These are phyloP conservation scores for Abrus pulchellus DNA, from an alignment of 306 rosid genomes.

Conservation along the genomic window DNA sequence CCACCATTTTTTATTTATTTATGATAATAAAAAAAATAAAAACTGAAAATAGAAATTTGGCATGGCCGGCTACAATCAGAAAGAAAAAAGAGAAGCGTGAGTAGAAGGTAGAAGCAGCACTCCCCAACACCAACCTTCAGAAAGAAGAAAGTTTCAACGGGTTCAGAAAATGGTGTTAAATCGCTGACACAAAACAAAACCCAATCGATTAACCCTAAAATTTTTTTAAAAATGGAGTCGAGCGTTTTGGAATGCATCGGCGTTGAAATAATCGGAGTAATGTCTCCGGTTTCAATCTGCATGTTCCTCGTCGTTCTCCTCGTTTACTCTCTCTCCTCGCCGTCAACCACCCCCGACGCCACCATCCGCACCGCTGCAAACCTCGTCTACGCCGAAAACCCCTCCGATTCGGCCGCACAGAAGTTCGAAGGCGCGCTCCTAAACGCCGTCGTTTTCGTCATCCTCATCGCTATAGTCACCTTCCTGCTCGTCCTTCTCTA, in stretches of 20 bases:
- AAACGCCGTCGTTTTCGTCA: constrained; percentile 84
- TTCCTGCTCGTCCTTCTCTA: constrained; percentile 83
- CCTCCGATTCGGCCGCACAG: constrained; percentile 76
- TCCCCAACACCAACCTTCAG: too few relatives aligned
- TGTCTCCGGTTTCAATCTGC: constrained; percentile 96
- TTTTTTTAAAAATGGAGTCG: constrained; percentile 61
- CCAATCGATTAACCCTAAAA: neutral
- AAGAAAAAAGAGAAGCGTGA: too few relatives aligned
- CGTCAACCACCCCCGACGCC: constrained; percentile 51
- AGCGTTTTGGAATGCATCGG: constrained; percentile 87
- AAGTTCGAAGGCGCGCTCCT: constrained; percentile 93
- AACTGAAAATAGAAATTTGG: too few relatives aligned
- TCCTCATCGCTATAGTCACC: constrained; percentile 78
- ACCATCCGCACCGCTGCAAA: constrained; percentile 83
- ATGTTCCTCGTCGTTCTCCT: constrained; percentile 88
- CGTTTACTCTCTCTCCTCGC: constrained; percentile 80
- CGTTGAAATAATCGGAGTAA: constrained; percentile 86
- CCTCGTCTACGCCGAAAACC: constrained; percentile 84
- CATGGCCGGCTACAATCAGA: too few relatives aligned
- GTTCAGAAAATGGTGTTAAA: neutral
- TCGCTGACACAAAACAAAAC: too few relatives aligned
- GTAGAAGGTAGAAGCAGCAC: too few relatives aligned
- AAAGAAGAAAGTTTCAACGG: too few relatives aligned
- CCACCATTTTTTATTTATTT: too few relatives aligned
- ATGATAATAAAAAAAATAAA: too few relatives aligned